Percentiles rank a stretch among this genome's conserved stretches.
Conservation (phyloP, 352 stramenopile genomes). For the Proteromonas lacertae region DNA sequence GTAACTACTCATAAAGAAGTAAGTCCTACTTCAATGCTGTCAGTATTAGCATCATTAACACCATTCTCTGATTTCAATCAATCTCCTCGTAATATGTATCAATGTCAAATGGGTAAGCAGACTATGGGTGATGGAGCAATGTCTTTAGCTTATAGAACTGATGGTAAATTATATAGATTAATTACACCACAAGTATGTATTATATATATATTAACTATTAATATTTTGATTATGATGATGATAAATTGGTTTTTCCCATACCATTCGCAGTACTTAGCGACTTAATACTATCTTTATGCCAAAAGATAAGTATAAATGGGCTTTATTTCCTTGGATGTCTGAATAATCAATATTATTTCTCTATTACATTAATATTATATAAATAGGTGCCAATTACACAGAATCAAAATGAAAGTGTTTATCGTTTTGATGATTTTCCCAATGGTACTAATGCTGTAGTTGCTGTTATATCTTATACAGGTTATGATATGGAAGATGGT, state of each 20-base stretch:
- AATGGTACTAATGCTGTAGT: conserved; percentile 84
- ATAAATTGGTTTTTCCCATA: too few relatives aligned
- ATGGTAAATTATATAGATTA: conserved; percentile 98
- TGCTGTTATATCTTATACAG: conserved; percentile 94
- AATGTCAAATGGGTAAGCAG: conserved; percentile 99
- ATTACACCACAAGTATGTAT: conserved; percentile 79
- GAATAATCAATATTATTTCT: too few relatives aligned
- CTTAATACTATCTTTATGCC: too few relatives aligned
- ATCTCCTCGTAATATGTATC: conserved; percentile 97
- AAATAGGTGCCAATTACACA: conserved; percentile 90
- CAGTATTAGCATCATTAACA: conserved; percentile 82
- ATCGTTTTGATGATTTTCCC: conserved; percentile 92
- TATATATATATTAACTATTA: conserved; percentile 83
- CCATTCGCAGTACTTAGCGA: too few relatives aligned
- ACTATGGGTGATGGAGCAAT: conserved; percentile 96
- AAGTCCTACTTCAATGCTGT: conserved; percentile 96
- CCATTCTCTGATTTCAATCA: conserved; percentile 98
- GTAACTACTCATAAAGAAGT: conserved; percentile 92
- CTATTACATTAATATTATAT: too few relatives aligned
- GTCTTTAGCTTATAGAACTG: conserved; percentile 51
- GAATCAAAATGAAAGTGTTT: conserved; percentile 68
- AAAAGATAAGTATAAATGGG: too few relatives aligned
- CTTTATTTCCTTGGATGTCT: too few relatives aligned
- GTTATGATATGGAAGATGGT: conserved; percentile 60
- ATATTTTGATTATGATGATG: too few relatives aligned